phyloP scores from a whole-genome alignment of 1,284 basidiomycete species.

The Austroboletus rostrupii region DNA sequence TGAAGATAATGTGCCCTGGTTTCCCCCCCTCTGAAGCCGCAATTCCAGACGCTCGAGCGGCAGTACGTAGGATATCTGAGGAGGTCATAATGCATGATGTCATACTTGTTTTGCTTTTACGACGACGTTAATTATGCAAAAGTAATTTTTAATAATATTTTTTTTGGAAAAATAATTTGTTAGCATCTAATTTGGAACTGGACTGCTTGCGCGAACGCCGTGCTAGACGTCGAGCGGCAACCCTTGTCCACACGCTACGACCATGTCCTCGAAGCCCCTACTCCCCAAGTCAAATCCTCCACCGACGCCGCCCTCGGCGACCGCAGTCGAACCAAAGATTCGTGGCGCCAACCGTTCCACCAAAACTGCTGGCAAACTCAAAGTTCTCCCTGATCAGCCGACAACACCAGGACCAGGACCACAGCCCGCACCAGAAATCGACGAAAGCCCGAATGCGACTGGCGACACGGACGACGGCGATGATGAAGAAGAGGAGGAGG shows the following conservation, averaged over 20 bases:
- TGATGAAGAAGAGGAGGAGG: slow-evolving; percentile 71
- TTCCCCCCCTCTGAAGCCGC: not conserved
- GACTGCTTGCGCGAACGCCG: slow-evolving; percentile 9
- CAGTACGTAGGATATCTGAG: not conserved
- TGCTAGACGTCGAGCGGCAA: slow-evolving; percentile 12
- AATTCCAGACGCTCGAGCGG: not conserved
- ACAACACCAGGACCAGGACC: slow-evolving; percentile 73
- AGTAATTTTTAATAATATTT: slow-evolving; percentile 1
- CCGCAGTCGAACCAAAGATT: slow-evolving; percentile 42
- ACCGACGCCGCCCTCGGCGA: slow-evolving; percentile 4
- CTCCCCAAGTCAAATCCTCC: slow-evolving; percentile 28
- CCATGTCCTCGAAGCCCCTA: slow-evolving; percentile 31
- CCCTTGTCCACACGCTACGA: not conserved
- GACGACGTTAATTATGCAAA: not conserved
- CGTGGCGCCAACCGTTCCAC: slow-evolving; percentile 81
- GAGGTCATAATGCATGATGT: slow-evolving; percentile 13
- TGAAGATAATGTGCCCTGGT: not conserved
- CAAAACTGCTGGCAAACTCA: slow-evolving; percentile 84
- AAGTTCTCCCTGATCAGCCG: slow-evolving; percentile 90
- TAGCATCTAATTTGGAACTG: slow-evolving; percentile 14
- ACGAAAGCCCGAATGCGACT: slow-evolving; percentile 48
- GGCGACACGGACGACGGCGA: slow-evolving; percentile 74
- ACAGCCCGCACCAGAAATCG: slow-evolving; percentile 34
- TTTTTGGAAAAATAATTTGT: slow-evolving; percentile 2
- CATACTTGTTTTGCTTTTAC: slow-evolving; percentile 1